Percentiles rank a stretch among this genome's conserved stretches.
phyloP scores from a whole-genome alignment of 768 basidiomycete species.

The Amanita fuliginea region DNA sequence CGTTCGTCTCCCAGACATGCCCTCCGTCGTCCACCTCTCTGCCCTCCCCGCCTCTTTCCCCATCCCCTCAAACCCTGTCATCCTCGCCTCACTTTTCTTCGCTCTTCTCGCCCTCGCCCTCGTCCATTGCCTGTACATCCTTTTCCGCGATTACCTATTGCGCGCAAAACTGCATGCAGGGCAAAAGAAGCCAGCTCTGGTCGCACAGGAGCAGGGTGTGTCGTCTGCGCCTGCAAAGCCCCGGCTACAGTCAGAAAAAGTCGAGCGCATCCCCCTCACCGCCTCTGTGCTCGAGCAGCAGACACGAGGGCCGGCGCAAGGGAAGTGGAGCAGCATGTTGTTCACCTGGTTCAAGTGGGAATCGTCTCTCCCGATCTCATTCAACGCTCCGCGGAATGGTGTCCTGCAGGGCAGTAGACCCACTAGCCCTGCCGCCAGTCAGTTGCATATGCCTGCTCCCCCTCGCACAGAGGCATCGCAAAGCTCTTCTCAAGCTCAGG shows the following conservation, averaged over 20 bases:
- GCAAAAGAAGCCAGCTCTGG: conserved; percentile 9
- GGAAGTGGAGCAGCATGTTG: conserved; percentile 4
- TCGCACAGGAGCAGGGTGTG: conserved; percentile 8
- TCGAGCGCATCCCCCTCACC: conserved; percentile 3
- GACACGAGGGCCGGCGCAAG: conserved; percentile 8
- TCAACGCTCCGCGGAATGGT: background rate
- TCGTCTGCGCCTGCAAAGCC: conserved; percentile 12
- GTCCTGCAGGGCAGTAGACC: background rate
- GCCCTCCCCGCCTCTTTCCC: conserved; percentile 7
- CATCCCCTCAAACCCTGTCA: conserved; percentile 9
- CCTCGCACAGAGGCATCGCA: conserved; percentile 8
- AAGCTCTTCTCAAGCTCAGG: conserved; percentile 7
- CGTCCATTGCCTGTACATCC: conserved; percentile 8
- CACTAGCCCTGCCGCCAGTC: background rate
- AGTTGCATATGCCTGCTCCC: conserved; percentile 5
- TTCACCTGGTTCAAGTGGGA: conserved; percentile 7
- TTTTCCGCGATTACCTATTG: conserved; percentile 6
- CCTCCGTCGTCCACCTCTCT: conserved; percentile 10
- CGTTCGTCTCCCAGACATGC: conserved; percentile 7
- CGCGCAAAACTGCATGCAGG: conserved; percentile 5
- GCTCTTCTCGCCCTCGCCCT: conserved; percentile 1
- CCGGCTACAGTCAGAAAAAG: conserved; percentile 9
- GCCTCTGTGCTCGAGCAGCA: conserved; percentile 12
- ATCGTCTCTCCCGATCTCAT: conserved; percentile 1
- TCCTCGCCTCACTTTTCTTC: conserved; percentile 15